Evolutionary conservation across 768 basidiomycete species (phyloP), one percentile per base, ranked within the genome.

Genomic region (Trametes cingulata): DNA sequence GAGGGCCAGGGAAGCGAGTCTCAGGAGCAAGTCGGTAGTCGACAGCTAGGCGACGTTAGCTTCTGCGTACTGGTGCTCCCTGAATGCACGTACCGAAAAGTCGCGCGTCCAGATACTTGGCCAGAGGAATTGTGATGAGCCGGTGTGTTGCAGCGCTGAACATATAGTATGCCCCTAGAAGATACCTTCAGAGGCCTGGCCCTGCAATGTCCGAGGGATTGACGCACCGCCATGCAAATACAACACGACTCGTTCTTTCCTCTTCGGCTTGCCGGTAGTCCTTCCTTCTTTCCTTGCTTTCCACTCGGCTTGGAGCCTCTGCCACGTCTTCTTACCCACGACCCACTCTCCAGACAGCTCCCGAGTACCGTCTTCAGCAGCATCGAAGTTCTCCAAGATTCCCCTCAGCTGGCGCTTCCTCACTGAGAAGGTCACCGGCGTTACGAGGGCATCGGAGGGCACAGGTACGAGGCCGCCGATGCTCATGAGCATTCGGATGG

Each of bases 21-120:
- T 99, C 96, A 1, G 96, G 96, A 0, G 96, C 95, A 36, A 99
- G 80, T 12, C 96, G 91, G 74, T 99, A 99, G 71, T 97, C 94
- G 61, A 99, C 78, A 8, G 95, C 81, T 96, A 78, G 14, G 78
- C 29, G 9, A 14, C 15, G 33, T 46, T 14, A 48, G n/a, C 22
- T 22, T 27, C 22, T 19, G 41, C 27, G 12, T 9, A 15, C 22
- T 24, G 13, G 25, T 43, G 9, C 9, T 2, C n/a, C 7, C 5
- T 12, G 27, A 1, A 24, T 20, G 29, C 20, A 75, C 84, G 45
- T 65, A 86, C 85, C 84, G 73, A 98, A 97, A 19, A 98, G 87
- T 45, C 97, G 87, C 15, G 93, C 86, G 69, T 95, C 90, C 14
- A 91, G 85, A 68, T 87, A 87, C 70, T 95, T 93, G 15, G 93